Evolutionary conservation across 805 yeast species (phyloP).

Genomic region (Sungouiella blattae): DNA sequence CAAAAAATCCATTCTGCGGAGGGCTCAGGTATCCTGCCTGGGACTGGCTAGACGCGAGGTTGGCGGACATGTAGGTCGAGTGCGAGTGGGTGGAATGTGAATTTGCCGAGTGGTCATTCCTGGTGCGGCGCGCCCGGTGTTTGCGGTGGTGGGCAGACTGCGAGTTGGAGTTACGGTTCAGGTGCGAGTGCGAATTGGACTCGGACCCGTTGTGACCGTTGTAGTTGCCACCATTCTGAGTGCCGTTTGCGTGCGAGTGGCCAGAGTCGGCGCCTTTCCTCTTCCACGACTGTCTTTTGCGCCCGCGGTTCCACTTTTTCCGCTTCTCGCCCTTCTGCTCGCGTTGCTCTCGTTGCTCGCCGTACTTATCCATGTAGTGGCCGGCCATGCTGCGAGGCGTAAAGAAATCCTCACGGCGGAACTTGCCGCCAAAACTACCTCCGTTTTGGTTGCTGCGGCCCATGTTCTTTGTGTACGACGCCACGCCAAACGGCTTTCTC

Average conservation of each 20-base stretch:
- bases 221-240: not conserved
- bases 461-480: constrained; percentile 44
- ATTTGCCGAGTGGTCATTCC: too few species aligned
- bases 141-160: too few species aligned
- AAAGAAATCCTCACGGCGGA: constrained; percentile 68
- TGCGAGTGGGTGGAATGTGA: too few species aligned
- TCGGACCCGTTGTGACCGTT: not conserved
- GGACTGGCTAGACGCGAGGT: too few species aligned
- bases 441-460: constrained; percentile 5
- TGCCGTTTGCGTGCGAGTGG: not conserved
- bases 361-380: constrained; percentile 64
- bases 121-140: too few species aligned
- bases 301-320: constrained; percentile 15
- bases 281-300: constrained; percentile 29
- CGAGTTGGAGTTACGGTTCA: too few species aligned
- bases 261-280: not conserved
- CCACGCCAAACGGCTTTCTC: constrained; percentile 62
- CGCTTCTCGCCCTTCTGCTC: constrained; percentile 7
- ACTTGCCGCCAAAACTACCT: constrained; percentile 21
- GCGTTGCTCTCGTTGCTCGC: constrained; percentile 36
- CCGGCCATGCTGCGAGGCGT: constrained; percentile 74
- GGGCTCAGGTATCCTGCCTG: too few species aligned
- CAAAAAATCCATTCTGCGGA: too few species aligned
- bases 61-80: not conserved
- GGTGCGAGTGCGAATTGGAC: not conserved